Base-by-base conservation (phyloP, 805 yeast genomes). In the Nakazawaea ambrosiae region DNA sequence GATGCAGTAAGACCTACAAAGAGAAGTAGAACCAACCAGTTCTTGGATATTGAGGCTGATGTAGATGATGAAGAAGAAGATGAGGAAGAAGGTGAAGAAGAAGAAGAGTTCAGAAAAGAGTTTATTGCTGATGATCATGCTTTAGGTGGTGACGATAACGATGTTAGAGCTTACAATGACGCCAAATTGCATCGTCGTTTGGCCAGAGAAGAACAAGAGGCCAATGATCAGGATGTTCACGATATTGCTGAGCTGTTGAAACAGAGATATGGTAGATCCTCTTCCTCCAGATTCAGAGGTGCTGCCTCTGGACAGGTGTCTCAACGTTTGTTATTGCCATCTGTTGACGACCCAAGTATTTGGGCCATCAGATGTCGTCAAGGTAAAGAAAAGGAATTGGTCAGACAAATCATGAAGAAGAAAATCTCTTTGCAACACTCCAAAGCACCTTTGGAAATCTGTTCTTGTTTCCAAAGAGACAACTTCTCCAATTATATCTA, bases 11-110 rank as follows among this genome's bases (percentile, higher is more conserved):
- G 70, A 31, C 60, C 63, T 34, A 64, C 64, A 42, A 70, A 65
- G 45, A 64, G 70, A 53, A 63, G 74, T 35, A 71, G 70, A 33
- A 69, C 84, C 42, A 90, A 90, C 59, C 89, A 83, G 68, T 92
- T 88, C 60, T 71, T 92, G 62, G 98, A 92, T 84, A 95, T 92
- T 38, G 97, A 92, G 68, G 98, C 97, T 42, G 97, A 90, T 59
- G 98, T 92, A 41, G 95, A 90, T 58, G 97, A 90, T 44, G 97
- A 92, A 48, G 97, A 92, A 39, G 97, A 90, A 47, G 94, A 83
- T 30, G 77, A 79, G 22, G 90, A 87, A 45, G 97, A 89, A 44
- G 97, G 88, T 33, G 97, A 90, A 45, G 85, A 78, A 48, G 89
- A 94, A n/a, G 97, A 84, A 45, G 63, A 85, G 22, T 75, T 82